Conservation (phyloP, 768 basidiomycete species). For the Trametopsis cervina region DNA sequence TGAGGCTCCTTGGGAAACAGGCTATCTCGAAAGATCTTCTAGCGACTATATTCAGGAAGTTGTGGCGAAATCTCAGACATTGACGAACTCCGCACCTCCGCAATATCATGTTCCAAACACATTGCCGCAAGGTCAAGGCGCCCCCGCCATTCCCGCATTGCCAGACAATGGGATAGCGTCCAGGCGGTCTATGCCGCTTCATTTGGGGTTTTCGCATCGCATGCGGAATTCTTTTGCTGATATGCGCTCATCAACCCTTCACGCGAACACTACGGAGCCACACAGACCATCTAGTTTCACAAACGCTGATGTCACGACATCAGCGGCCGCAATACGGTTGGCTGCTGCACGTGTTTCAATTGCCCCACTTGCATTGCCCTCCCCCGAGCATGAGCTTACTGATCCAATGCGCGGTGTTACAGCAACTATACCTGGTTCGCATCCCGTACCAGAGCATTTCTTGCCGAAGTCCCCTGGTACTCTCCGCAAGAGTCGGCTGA, state of each 20-base stretch:
- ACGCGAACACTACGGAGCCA: conserved; percentile 11
- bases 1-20: neutral
- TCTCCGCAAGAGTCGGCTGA: conserved; percentile 48
- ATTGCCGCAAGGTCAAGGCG: neutral
- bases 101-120: conserved; percentile 9
- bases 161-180: conserved; percentile 10
- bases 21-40: neutral
- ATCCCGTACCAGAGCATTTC: conserved; percentile 31
- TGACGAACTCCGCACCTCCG: conserved; percentile 11
- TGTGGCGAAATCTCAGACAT: neutral
- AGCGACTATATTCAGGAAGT: neutral
- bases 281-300: conserved; percentile 14
- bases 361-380: conserved; percentile 81
- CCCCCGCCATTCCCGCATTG: neutral
- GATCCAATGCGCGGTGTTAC: conserved; percentile 82
- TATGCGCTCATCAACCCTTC: conserved; percentile 28
- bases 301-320: conserved; percentile 50
- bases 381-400: conserved; percentile 85
- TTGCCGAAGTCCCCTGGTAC: conserved; percentile 31
- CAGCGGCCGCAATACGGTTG: conserved; percentile 79
- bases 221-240: conserved; percentile 42
- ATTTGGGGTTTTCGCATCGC: conserved; percentile 28
- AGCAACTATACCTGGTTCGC: conserved; percentile 58
- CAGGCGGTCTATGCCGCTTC: conserved; percentile 14
- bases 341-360: conserved; percentile 81